phyloP scores from a whole-genome alignment of 495 filamentous ascomycete genomes.

The Ramalina peruviana region DNA sequence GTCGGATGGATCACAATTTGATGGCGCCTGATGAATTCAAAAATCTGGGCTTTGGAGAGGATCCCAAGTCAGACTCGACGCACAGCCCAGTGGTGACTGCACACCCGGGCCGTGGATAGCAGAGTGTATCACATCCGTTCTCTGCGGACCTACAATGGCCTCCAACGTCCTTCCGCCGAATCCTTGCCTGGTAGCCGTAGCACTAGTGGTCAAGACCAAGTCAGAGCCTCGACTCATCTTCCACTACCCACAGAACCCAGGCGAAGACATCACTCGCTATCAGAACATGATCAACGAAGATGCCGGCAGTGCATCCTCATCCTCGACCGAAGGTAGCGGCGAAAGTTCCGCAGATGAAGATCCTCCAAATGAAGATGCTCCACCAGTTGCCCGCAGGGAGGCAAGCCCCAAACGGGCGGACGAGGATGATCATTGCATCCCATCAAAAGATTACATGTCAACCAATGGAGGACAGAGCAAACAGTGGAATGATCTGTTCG shows the following conservation, averaged over 20 bases:
- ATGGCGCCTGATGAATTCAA: constrained; percentile 91
- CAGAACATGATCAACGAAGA: constrained; percentile 4
- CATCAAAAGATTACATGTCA: constrained; percentile 7
- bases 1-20: constrained; percentile 90
- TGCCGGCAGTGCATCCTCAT: constrained; percentile 2
- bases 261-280: constrained; percentile 18
- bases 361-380: constrained; percentile 14
- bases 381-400: constrained; percentile 5
- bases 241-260: constrained; percentile 67
- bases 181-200: constrained; percentile 58
- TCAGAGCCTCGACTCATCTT: constrained; percentile 78
- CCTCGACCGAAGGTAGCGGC: constrained; percentile 24
- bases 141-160: constrained; percentile 22
- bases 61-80: constrained; percentile 19
- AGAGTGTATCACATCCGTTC: background rate
- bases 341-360: constrained; percentile 34
- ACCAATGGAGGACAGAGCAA: background rate
- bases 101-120: background rate
- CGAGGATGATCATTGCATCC: constrained; percentile 26
- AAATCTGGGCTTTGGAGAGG: constrained; percentile 72
- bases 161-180: constrained; percentile 38
- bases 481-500: constrained; percentile 13
- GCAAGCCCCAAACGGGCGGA: constrained; percentile 26
- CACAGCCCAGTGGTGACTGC: no score
- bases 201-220: constrained; percentile 68